Percentiles rank a stretch among this genome's conserved stretches.
Evolutionary conservation across 108 stramenopile genomes (phyloP).

Genomic region (Fragilaria crotonensis): DNA sequence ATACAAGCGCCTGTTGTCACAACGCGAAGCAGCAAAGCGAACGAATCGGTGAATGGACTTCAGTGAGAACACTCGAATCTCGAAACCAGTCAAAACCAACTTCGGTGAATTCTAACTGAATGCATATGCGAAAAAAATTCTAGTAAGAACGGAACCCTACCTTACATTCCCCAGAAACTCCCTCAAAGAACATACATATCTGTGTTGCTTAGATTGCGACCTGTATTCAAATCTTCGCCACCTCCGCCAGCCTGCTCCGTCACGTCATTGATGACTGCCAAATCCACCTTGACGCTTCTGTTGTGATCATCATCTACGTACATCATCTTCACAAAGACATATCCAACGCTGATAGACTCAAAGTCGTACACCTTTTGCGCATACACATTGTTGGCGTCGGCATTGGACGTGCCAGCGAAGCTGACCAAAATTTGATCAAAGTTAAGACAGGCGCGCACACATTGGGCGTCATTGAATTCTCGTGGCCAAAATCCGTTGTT

Average conservation of each 20-base stretch:
- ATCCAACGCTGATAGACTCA: constrained; percentile 35
- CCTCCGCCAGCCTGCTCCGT: constrained; percentile 61
- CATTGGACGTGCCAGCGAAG: constrained; percentile 36
- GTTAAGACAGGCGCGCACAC: constrained; percentile 21
- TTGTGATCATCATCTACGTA: constrained; percentile 22
- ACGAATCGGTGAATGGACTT: background rate
- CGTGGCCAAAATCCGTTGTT: constrained; percentile 39
- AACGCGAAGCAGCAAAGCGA: background rate
- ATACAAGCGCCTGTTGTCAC: constrained; percentile 29
- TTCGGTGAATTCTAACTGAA: too few relatives aligned
- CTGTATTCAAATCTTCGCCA: too few relatives aligned
- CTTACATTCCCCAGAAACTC: too few relatives aligned
- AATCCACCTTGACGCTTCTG: constrained; percentile 51
- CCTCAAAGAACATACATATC: too few relatives aligned
- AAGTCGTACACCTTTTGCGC: constrained; percentile 42
- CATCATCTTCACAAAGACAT: constrained; percentile 21
- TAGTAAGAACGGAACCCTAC: too few relatives aligned
- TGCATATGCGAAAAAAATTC: too few relatives aligned
- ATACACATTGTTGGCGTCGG: constrained; percentile 27
- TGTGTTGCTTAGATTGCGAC: too few relatives aligned
- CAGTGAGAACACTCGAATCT: too few relatives aligned
- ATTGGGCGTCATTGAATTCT: constrained; percentile 27
- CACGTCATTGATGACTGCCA: constrained; percentile 56
- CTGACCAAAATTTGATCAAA: constrained; percentile 42
- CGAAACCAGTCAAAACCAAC: too few relatives aligned